Conservation (phyloP, 805 yeast species). For the Priceomyces medius region DNA sequence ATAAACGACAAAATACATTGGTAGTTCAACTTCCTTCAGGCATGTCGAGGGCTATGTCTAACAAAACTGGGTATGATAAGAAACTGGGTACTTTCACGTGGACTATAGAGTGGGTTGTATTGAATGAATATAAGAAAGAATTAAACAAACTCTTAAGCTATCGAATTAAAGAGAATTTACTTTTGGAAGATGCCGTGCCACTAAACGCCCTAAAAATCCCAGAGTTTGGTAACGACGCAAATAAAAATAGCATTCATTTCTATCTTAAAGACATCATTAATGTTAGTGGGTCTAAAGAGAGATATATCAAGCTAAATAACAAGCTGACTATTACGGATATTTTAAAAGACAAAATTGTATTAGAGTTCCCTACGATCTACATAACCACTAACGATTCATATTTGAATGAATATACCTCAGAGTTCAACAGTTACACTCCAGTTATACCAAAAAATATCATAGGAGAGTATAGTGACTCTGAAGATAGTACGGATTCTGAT, state of each 20-base stretch:
- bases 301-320: conserved; percentile 38
- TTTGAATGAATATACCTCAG: conserved; percentile 23
- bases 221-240: conserved; percentile 12
- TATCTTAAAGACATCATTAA: conserved; percentile 34
- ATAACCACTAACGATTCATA: conserved; percentile 29
- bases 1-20: conserved; percentile 62
- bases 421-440: not conserved
- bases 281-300: conserved; percentile 13
- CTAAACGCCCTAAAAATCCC: conserved; percentile 25
- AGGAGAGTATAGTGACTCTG: conserved; percentile 6
- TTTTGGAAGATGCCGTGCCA: conserved; percentile 43
- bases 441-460: not conserved
- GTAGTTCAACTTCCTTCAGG: conserved; percentile 66
- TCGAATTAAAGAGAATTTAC: conserved; percentile 38
- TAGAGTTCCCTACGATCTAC: conserved; percentile 76
- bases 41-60: conserved; percentile 63
- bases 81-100: conserved; percentile 61
- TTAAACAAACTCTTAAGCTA: conserved; percentile 41
- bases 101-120: conserved; percentile 74
- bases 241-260: conserved; percentile 26
- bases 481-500: conserved; percentile 13
- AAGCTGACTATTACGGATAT: conserved; percentile 44
- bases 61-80: conserved; percentile 71
- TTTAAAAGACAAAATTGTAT: conserved; percentile 56
- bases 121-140: conserved; percentile 27